Percentiles rank a stretch among this genome's conserved stretches.
Conservation (phyloP, 2,329 filamentous ascomycete species). For the Alternaria sp. region DNA sequence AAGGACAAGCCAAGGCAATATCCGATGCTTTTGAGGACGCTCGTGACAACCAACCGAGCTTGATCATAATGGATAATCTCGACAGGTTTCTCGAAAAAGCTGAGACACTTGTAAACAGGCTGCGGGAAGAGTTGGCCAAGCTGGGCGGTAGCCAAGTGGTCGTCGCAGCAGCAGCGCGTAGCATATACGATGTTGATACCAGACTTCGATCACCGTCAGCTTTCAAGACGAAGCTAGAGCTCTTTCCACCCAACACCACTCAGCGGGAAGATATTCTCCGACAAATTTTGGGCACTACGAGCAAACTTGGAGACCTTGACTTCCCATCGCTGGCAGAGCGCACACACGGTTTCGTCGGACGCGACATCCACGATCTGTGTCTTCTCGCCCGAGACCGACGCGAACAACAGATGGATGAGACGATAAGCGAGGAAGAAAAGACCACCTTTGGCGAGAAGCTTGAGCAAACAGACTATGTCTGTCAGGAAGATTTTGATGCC, state of each 20-base stretch:
- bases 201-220: slow-evolving; percentile 69
- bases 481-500: slow-evolving; percentile 63
- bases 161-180: slow-evolving; percentile 77
- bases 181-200: slow-evolving; percentile 73
- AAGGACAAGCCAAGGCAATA: slow-evolving; percentile 61
- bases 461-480: slow-evolving; percentile 29
- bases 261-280: slow-evolving; percentile 77
- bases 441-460: slow-evolving; percentile 21
- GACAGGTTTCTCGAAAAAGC: slow-evolving; percentile 62
- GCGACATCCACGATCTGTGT: slow-evolving; percentile 73
- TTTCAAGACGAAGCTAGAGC: slow-evolving; percentile 71
- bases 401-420: slow-evolving; percentile 23
- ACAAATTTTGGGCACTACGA: slow-evolving; percentile 49
- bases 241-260: slow-evolving; percentile 76
- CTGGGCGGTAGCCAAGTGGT: slow-evolving; percentile 66
- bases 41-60: slow-evolving; percentile 70
- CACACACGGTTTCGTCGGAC: slow-evolving; percentile 86
- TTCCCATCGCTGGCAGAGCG: slow-evolving; percentile 67
- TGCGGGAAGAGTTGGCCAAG: slow-evolving; percentile 54
- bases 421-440: slow-evolving; percentile 32
- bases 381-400: slow-evolving; percentile 57
- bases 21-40: slow-evolving; percentile 74
- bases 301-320: slow-evolving; percentile 59
- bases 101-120: slow-evolving; percentile 30
- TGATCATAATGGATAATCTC: slow-evolving; percentile 80